Base-by-base conservation (phyloP, 2,329 filamentous ascomycete species). In the Gremmenia infestans region DNA sequence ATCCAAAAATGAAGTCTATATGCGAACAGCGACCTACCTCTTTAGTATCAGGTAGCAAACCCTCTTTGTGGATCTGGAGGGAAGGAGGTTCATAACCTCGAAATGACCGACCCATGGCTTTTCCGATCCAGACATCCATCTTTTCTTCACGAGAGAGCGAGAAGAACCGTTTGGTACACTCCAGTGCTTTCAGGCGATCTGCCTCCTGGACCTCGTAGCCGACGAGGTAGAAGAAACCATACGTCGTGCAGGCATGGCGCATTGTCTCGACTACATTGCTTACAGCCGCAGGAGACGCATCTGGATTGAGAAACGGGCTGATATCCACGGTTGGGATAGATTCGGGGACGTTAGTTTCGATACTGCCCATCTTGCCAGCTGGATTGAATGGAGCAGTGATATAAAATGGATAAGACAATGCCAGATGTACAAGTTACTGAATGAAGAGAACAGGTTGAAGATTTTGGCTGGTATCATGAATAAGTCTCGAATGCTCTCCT, bases 41-140 rank as follows among this genome's bases (percentile, higher is more conserved):
- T 19, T 76, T 72, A 50, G 73, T 68, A 54, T 80, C 80, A 61
- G 71, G 61, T 5, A 71, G 71, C 63, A 77, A 77, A 42, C 47
- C 46, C 35, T 66, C 42, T n/a, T 43, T 36, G 9, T 48, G 53
- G 28, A 36, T 54, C 37, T 42, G 47, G 15, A 32, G 37, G 23
- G 12, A 15, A 19, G 47, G 17, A 77, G 78, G 56, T 76, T 77
- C 58, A 70, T 72, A 56, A 71, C 72, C 25, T 67, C 67, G 50
- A 72, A 74, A 46, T 0, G 64, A 65, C 25, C 63, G 65, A 68
- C 47, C 70, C 63, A 46, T 39, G 22, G 28, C 28, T 39, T 51
- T 64, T 36, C 70, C 64, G 43, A 54, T 50, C 36, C 42, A 43
- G 4, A 54, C 59, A 32, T 74, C 65, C 59, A 81, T 81, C 15